phyloP scores from a whole-genome alignment of 2,329 filamentous ascomycete genomes.

The Aspergillus sp. region DNA sequence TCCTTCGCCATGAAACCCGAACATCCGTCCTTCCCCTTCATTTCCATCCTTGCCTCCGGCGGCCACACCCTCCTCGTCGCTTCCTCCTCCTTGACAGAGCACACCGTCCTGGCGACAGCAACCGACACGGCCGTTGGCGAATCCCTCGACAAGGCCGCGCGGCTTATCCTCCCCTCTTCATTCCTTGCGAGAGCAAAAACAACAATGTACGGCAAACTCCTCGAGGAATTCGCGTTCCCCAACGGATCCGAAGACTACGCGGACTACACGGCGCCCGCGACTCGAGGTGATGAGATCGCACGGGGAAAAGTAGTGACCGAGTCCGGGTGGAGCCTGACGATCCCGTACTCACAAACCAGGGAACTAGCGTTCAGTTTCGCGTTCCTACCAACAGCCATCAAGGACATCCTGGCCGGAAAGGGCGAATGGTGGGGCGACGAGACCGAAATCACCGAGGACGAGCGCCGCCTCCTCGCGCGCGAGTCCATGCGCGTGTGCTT shows the following conservation, averaged over 20 bases:
- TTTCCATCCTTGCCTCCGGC: conserved; percentile 87
- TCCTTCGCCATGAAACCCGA: not conserved
- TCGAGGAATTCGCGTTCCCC: conserved; percentile 81
- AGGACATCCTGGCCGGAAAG: conserved; percentile 57
- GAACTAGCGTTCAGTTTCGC: conserved; percentile 74
- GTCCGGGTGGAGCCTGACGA: conserved; percentile 71
- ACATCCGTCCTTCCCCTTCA: conserved; percentile 74
- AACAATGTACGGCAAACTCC: conserved; percentile 78
- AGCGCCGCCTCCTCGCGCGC: conserved; percentile 71
- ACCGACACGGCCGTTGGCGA: conserved; percentile 88
- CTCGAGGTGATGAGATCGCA: conserved; percentile 62
- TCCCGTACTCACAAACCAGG: conserved; percentile 66
- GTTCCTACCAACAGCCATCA: conserved; percentile 69
- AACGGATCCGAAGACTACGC: conserved; percentile 41
- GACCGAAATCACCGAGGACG: conserved; percentile 55
- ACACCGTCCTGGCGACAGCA: conserved; percentile 73
- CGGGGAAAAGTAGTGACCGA: conserved; percentile 48
- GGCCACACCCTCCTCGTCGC: conserved; percentile 88
- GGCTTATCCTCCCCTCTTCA: conserved; percentile 70
- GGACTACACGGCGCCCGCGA: conserved; percentile 62
- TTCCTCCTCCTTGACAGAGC: conserved; percentile 69
- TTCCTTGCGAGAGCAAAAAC: conserved; percentile 60
- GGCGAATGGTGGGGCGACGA: conserved; percentile 37
- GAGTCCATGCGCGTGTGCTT: conserved; percentile 81
- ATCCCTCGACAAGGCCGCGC: conserved; percentile 83